Base-by-base conservation (phyloP, 1,284 basidiomycete species). In the Volvariella volvacea region DNA sequence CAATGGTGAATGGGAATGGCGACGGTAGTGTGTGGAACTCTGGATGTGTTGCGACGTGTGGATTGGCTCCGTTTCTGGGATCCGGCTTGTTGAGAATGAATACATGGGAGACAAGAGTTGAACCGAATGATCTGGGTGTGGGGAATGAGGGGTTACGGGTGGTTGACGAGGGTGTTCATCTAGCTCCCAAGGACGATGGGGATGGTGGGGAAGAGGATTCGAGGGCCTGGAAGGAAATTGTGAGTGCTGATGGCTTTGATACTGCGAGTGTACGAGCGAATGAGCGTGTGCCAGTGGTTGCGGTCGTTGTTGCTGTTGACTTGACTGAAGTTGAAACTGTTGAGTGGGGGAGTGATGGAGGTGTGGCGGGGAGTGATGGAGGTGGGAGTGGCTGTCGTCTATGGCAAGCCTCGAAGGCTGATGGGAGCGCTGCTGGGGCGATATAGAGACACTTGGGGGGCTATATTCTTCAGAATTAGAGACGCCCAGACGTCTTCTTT, bases 401-500 rank as follows among this genome's bases (percentile, higher is more conserved):
- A 28, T 28, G 25, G 25, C 25, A 28, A 28, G 25, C 39, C 38
- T 28, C 33, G 40, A 45, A 10, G 16, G 41, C 40, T 39, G 48
- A 28, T 20, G 36, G 15, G 40, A 28, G 34, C 39, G 30, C 16
- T 42, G 44, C 36, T 41, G 25, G 21, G 40, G 17, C 41, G 48
- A 36, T 39, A 37, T 41, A 30, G 36, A 44, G 28, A 32, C 43
- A 36, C 38, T 45, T 38, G 22, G 14, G 30, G 32, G 33, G 33
- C 42, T 30, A 22, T 30, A 33, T 19, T 41, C 20, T 22, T 31
- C 16, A 21, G 45, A 37, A 30, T 39, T 45, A 22, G 50, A 48
- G 37, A 42, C 50, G 39, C 49, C 48, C 34, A 76, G 60, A 41
- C 73, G 59, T 42, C 71, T 64, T 39, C 70, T 66, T 49, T 78